Evolutionary conservation across 2,329 filamentous ascomycete genomes (phyloP), one percentile per base, ranked within the genome.

Genomic region (Boeremia lycopersici): DNA sequence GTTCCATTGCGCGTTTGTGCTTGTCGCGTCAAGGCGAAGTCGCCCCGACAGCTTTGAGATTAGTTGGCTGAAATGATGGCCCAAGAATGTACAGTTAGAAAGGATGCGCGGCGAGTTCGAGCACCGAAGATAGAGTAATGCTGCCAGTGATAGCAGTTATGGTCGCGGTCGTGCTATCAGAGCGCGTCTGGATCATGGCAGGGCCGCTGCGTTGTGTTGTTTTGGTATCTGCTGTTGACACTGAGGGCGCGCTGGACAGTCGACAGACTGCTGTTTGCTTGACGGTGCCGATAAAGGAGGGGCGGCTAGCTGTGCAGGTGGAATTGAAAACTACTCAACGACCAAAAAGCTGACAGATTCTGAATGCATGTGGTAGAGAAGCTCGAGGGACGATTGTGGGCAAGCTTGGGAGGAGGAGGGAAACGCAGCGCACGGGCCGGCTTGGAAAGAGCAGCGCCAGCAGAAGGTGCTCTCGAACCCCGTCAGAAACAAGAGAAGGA

Each of bases 311-410:
- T 58, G 61, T 61, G 59, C 59, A 59, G 56, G 56, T 58, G 58
- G 63, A 68, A 68, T 60, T 59, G 60, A 65, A 55, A 39, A 44
- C 57, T 66, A 54, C 48, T 61, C 50, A 60, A 60, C 49, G 60
- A 59, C 66, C 67, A 70, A 70, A 71, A 70, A 63, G 60, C 64
- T 68, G 71, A 68, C 66, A 69, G 66, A 63, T 63, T 65, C 65
- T 64, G 67, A 67, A 65, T 62, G 64, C 57, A 56, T 57, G 44
- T 41, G 50, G 35, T 59, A 59, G 53, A 58, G 58, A 55, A 48
- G 57, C 46, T 46, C 46, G 40, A 46, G 42, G 42, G 48, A 59
- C 35, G 47, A 57, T 56, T 13, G 48, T 50, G 33, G 40, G 48
- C 48, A 39, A 44, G 48, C 43, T 33, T 41, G 53, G 43, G 42